Conservation (phyloP, 1,139 yeast genomes). For the Yarrowia galli region DNA sequence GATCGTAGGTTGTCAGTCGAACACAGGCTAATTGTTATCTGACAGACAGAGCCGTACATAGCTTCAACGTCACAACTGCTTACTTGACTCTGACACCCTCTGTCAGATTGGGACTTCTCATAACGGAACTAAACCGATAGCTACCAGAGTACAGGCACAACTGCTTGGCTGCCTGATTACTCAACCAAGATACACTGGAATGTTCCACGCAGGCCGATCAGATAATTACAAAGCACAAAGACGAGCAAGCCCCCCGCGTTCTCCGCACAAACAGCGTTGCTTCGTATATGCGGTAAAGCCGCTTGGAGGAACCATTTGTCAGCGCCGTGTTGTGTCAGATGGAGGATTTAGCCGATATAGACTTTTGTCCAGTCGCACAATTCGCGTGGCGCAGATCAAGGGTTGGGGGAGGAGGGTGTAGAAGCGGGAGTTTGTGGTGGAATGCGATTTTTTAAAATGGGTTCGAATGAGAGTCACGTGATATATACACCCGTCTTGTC, state of each 20-base stretch:
- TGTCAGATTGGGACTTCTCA: no score
- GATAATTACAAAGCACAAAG: background rate
- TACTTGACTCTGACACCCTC: no score
- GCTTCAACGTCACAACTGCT: no score
- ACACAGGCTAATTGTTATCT: no score
- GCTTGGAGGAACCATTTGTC: background rate
- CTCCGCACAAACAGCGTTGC: background rate
- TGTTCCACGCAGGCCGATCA: background rate
- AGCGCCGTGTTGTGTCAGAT: background rate
- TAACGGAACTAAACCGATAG: no score
- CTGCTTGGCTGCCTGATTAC: no score
- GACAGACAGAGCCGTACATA: no score
- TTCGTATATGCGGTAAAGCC: slow-evolving; percentile 1
- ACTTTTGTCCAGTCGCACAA: slow-evolving; percentile 10
- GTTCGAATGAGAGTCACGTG: background rate
- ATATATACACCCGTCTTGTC: no score
- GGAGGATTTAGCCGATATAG: background rate
- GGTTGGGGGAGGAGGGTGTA: background rate
- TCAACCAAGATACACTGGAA: no score
- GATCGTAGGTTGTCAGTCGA: no score
- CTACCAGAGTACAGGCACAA: no score
- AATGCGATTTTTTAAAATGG: no score
- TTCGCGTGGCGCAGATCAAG: slow-evolving; percentile 11
- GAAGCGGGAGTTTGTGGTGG: background rate
- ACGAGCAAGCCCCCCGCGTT: background rate